Evolutionary conservation across 2,329 filamentous ascomycete genomes (phyloP), one percentile per base, ranked within the genome.

Genomic region (Coniochaeta sp.): DNA sequence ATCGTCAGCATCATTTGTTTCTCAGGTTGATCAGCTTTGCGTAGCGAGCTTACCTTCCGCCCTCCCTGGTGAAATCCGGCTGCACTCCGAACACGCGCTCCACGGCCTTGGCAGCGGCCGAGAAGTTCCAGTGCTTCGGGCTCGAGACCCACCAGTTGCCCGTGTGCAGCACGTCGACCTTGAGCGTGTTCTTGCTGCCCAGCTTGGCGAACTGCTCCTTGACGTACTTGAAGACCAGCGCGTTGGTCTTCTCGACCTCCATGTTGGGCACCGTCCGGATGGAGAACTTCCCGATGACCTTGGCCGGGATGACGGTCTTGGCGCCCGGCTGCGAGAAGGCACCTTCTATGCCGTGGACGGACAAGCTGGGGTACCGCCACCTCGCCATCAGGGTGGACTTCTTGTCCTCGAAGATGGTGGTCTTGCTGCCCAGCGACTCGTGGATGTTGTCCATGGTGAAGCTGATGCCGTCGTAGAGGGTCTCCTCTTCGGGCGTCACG

Each of bases 131-230:
- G 83, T 99, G 93, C 79, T 96, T 95, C 32, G 95, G 93, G 71
- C 89, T 93, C 55, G 96, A 92, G 55, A 96, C 92, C 95, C 95
- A 99, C 95, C 95, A 99, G 79, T 97, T 97, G 67, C 95, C 95
- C 62, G 87, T 88, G 80, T 99, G 95, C 76, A 93, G 88, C 61
- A 93, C 82, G 71, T 82, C 87, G 58, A 92, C 87, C 69, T 90
- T 90, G 71, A 96, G 76, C 17, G 82, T 92, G 81, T 99, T 99
- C 83, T 99, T 99, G 76, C 89, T 95, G 65, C 86, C 85, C 36
- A 98, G 83, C 77, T 92, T 91, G 68, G 89, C 88, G 74, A 96
- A 97, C 66, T 90, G 86, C 65, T 89, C 87, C 71, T 93, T 84
- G 65, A 98, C 83, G 74, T 93, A 89, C 74, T 90, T 88, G 79